phyloP scores from a whole-genome alignment of 2,329 filamentous ascomycete genomes.

The Fusarium nanum region DNA sequence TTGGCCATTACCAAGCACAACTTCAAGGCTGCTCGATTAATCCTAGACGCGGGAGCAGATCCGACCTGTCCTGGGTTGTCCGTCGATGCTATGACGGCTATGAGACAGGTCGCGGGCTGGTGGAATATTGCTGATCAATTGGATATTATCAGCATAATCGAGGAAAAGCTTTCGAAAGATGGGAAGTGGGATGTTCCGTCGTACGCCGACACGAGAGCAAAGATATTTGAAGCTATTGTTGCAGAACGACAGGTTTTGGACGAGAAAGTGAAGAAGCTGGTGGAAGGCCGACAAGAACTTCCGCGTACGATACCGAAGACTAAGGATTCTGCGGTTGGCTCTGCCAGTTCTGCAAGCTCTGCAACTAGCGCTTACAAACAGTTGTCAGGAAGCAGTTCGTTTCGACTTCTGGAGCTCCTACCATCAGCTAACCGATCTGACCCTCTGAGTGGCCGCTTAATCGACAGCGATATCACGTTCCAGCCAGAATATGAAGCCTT shows the following conservation, averaged over 20 bases:
- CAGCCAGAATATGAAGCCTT: slow-evolving; percentile 22
- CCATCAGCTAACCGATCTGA: not conserved
- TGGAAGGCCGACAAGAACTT: not conserved
- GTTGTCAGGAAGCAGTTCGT: slow-evolving; percentile 2
- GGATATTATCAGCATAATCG: not conserved
- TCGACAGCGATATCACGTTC: slow-evolving; percentile 21
- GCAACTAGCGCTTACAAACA: not conserved
- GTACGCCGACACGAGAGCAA: not conserved
- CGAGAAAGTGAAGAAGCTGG: not conserved
- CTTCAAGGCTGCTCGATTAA: not conserved
- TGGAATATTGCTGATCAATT: not conserved
- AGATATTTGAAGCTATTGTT: accelerated
- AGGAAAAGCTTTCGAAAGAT: not conserved
- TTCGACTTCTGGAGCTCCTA: slow-evolving; percentile 10
- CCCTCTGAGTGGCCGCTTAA: not conserved
- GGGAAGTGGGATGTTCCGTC: not conserved
- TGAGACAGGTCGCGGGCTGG: not conserved
- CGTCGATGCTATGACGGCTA: not conserved
- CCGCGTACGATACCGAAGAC: not conserved
- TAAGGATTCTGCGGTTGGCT: not conserved
- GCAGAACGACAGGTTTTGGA: not conserved
- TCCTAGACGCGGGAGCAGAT: slow-evolving; percentile 11
- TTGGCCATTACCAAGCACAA: not conserved
- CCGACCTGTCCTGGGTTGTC: not conserved
- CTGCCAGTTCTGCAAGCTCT: accelerated